Percentiles rank a stretch among this genome's conserved stretches.
These are phyloP conservation scores for Coprinopsis sp. DNA, from an alignment of 768 basidiomycete species.

Conservation along the genomic window DNA sequence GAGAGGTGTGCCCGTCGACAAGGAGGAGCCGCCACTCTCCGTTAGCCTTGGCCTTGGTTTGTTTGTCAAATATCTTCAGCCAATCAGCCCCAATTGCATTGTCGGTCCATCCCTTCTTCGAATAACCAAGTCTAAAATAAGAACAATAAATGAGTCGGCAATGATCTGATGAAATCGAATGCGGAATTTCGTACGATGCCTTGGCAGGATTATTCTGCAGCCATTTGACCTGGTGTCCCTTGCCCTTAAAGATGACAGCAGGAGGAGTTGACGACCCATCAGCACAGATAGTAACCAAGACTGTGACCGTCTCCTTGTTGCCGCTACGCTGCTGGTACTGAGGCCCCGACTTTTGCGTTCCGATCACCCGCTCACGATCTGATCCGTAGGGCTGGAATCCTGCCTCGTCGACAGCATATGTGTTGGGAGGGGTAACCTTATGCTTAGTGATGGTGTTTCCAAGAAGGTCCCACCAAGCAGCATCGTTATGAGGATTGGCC, in stretches of 20 bases:
- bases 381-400: constrained; percentile 14
- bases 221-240: constrained; percentile 33
- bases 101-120: constrained; percentile 34
- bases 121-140: constrained; percentile 25
- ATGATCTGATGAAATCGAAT: constrained; percentile 1
- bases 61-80: constrained; percentile 36
- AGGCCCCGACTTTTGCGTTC: constrained; percentile 14
- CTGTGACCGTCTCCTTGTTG: constrained; percentile 30
- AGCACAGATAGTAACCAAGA: constrained; percentile 32
- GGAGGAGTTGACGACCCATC: constrained; percentile 35
- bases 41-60: constrained; percentile 31
- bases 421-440: constrained; percentile 21
- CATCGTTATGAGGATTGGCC: constrained; percentile 32
- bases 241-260: constrained; percentile 36
- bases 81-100: constrained; percentile 31
- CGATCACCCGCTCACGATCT: constrained; percentile 26
- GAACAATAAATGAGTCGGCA: constrained; percentile 8
- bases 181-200: constrained; percentile 29
- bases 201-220: constrained; percentile 34
- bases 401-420: constrained; percentile 20
- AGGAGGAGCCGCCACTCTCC: constrained; percentile 28
- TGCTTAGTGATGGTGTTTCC: constrained; percentile 17
- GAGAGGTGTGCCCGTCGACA: constrained; percentile 45
- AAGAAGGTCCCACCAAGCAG: constrained; percentile 30
- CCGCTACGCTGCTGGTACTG: constrained; percentile 28